A percentile compares a stretch with the other conserved stretches of the same genome.
Conservation (phyloP, 148 eudicot genomes). For the Pouteria glomerata region DNA sequence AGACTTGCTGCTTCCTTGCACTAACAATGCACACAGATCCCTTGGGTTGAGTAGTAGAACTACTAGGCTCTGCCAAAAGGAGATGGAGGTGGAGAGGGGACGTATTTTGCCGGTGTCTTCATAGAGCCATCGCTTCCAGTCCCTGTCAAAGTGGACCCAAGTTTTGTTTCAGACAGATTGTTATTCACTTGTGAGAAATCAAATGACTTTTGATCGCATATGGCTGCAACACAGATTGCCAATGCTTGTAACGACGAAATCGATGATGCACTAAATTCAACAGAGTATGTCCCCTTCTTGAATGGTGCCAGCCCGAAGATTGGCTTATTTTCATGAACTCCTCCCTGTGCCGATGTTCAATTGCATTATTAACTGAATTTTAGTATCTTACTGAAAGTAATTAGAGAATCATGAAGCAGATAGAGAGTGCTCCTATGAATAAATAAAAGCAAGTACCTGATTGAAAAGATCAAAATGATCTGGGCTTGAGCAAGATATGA, state of each 20-base stretch:
- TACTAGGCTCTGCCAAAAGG: slow-evolving; percentile 81
- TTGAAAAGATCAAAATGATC: slow-evolving; percentile 49
- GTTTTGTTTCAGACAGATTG: slow-evolving; percentile 16
- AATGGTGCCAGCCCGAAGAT: slow-evolving; percentile 51
- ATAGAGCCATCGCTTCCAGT: slow-evolving; percentile 14
- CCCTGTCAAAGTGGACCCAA: slow-evolving; percentile 11
- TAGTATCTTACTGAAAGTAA: no score
- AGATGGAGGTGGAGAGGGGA: slow-evolving; percentile 58
- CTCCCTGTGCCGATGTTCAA: slow-evolving; percentile 66
- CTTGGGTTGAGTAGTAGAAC: not conserved
- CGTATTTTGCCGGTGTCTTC: slow-evolving; percentile 21
- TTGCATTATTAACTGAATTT: no score
- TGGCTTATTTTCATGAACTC: slow-evolving; percentile 32
- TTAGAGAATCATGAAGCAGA: not conserved
- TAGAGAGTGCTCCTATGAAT: not conserved
- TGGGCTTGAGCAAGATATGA: slow-evolving; percentile 12
- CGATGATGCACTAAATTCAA: slow-evolving; percentile 52
- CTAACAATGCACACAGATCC: not conserved
- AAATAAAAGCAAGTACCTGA: slow-evolving; percentile 37
- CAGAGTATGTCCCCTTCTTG: slow-evolving; percentile 55
- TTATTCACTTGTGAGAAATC: slow-evolving; percentile 21
- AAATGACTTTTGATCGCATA: slow-evolving; percentile 40
- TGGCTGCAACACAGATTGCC: slow-evolving; percentile 50
- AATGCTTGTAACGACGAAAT: slow-evolving; percentile 74
- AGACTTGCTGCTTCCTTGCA: slow-evolving; percentile 9